Percentiles rank a stretch among this genome's conserved stretches.
These are phyloP conservation scores for Lanmaoa pseudosensibilis DNA, from an alignment of 768 basidiomycete genomes.

Conservation along the genomic window DNA sequence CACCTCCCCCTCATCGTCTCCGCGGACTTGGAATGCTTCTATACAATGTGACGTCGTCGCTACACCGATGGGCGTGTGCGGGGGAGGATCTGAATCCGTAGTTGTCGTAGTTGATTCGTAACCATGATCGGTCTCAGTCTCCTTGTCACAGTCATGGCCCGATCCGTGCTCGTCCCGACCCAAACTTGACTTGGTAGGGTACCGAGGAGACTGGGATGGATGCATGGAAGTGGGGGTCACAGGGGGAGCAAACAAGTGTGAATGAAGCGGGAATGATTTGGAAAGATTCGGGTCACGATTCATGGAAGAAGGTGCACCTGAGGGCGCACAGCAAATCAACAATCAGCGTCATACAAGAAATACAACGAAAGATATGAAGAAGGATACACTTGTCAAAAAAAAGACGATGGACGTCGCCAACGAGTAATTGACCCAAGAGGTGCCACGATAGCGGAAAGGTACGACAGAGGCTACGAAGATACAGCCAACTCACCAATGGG, in stretches of 20 bases:
- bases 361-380: neutral
- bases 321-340: neutral
- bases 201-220: slow-evolving; percentile 1
- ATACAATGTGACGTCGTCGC: slow-evolving; percentile 3
- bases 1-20: slow-evolving; percentile 14
- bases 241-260: slow-evolving; percentile 6
- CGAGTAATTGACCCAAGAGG: neutral
- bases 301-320: slow-evolving; percentile 19
- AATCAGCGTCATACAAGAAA: slow-evolving; percentile 11
- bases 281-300: slow-evolving; percentile 6
- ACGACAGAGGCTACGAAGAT: neutral
- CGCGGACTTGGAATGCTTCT: slow-evolving; percentile 8
- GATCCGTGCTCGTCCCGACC: slow-evolving; percentile 2
- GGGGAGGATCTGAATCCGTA: slow-evolving; percentile 28
- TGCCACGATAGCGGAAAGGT: neutral
- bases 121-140: slow-evolving; percentile 25
- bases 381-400: neutral
- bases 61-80: slow-evolving; percentile 26
- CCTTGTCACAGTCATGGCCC: slow-evolving; percentile 21
- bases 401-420: neutral
- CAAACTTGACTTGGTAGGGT: neutral
- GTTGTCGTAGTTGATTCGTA: slow-evolving; percentile 30
- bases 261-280: slow-evolving; percentile 2
- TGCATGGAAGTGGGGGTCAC: neutral
- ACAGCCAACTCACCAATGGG: slow-evolving; percentile 19